phyloP scores from a whole-genome alignment of 2,329 filamentous ascomycete genomes.

The Fusarium denticulatum region DNA sequence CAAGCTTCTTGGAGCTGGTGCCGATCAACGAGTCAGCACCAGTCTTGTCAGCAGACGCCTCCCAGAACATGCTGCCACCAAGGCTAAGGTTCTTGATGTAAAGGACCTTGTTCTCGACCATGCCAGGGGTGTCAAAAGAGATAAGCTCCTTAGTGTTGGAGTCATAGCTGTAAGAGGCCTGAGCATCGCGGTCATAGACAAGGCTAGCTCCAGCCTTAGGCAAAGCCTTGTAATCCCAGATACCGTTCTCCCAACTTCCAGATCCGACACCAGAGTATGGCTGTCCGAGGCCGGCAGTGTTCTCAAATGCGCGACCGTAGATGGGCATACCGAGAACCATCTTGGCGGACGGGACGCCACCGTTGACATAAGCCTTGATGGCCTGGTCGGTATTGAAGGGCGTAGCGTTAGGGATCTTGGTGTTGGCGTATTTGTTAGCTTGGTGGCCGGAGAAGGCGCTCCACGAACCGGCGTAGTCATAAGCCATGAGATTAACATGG shows the following conservation, averaged over 20 bases:
- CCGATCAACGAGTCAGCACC: conserved; percentile 68
- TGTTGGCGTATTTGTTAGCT: conserved; percentile 72
- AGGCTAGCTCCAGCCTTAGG: conserved; percentile 70
- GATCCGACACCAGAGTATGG: conserved; percentile 66
- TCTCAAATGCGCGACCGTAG: conserved; percentile 77
- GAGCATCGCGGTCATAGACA: conserved; percentile 63
- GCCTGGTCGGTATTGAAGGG: conserved; percentile 75
- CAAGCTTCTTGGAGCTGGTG: conserved; percentile 54
- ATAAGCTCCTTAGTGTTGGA: conserved; percentile 68
- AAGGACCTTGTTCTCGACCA: conserved; percentile 68
- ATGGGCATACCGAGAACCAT: conserved; percentile 82
- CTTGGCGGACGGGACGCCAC: conserved; percentile 70
- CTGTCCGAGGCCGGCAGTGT: conserved; percentile 36
- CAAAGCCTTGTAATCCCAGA: conserved; percentile 84
- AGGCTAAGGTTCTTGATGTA: conserved; percentile 71
- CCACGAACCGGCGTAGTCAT: conserved; percentile 79
- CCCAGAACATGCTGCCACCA: conserved; percentile 88
- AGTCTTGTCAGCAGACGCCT: conserved; percentile 73
- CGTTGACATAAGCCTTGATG: conserved; percentile 69
- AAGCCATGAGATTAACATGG: conserved; percentile 74
- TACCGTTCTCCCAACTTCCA: conserved; percentile 76
- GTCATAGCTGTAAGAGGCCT: conserved; percentile 79
- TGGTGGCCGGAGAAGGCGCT: conserved; percentile 70
- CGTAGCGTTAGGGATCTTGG: conserved; percentile 64
- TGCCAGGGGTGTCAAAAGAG: conserved; percentile 72